Evolutionary conservation across 495 filamentous ascomycete genomes (phyloP), one percentile per base, ranked within the genome.

Genomic region (Beverwykella pulmonaria): DNA sequence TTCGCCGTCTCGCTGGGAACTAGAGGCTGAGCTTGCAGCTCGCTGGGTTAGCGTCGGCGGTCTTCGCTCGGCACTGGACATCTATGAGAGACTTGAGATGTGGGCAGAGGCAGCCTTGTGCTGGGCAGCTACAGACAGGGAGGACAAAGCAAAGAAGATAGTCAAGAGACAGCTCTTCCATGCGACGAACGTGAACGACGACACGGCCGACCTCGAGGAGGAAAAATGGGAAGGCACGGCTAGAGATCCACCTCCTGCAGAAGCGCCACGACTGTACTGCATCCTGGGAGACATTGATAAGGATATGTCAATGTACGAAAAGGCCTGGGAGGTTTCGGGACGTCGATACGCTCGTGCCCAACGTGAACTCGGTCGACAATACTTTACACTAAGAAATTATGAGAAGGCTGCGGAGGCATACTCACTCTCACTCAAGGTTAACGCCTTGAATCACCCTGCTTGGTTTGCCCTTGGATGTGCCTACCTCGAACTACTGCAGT

Each of bases 41-140:
- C 87, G 91, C 5, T 99, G 94, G 94, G 88, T 91, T 19, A 83
- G 84, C 23, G 83, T 97, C 1, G 94, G 94, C 23, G 92, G 90
- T 50, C 81, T 99, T 8, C 84, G 90, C 1, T 93, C 93, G 0
- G 94, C 94, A 0, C 82, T 99, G 12, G 94, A 97, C 54, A 98
- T 99, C 70, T 99, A 97, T 78, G 92, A 96, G 77, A 84, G 94
- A 2, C 81, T 99, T 12, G 87, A 93, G 50, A 88, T 99, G 78
- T 98, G 93, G 93, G 90, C 94, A 10, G 94, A 99, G 78, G 91
- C 90, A 9, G 94, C 95, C 0, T 82, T 99, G 0, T 99, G 94
- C 75, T 91, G 89, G 74, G 89, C 89, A 14, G 85, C 85, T 1
- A 90, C 88, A 1, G 92, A 95, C 39, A 82, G 87, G 47, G 94